Evolutionary conservation across 2,329 filamentous ascomycete species (phyloP), one percentile per base, ranked within the genome.

Genomic region (Escovopsis weberi): DNA sequence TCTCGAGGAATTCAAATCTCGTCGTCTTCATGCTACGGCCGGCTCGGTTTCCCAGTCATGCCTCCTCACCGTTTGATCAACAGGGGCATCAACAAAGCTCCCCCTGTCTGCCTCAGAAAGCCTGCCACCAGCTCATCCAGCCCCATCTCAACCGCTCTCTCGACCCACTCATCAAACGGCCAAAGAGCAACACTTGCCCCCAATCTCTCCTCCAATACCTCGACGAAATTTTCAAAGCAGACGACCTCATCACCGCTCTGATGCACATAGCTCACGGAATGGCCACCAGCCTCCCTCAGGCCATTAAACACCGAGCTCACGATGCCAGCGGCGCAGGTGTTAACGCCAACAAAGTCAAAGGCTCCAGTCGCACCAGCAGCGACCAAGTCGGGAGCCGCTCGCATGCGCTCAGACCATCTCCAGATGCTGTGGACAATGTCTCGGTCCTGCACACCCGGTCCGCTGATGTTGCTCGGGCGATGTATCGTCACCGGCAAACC

Each of bases 401-500:
- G 15, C 15, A 37, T 15, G 35, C 23, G 15, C 35, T 37, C 15
- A 2, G 35, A 37, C 12, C 15, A 37, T 19, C 35, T 18, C 35
- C 35, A 37, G 35, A 37, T 23, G n/a, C 35, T 37, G 15, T 37
- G 35, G 5, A 37, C 35, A 23, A 37, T 37, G 15, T 37, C 35
- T 10, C 23, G 15, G 35, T 37, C 35, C 35, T 37, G 35, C 9
- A 37, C 35, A 37, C 35, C 35, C 23, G 35, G 15, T 6, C 35
- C 35, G n/a, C 15, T 37, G 35, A 37, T 37, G 35, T 37, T 37
- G 35, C 35, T 37, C 15, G 35, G 35, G 37, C 28, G 12, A 45
- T 36, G 33, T 43, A 49, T 26, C 36, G 37, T 12, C 45, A 43
- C 34, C 4, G 38, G 38, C n/a, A 40, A 15, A 40, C 38, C 38